These are phyloP conservation scores for Pseudoturritis turrita DNA, from an alignment of 345 rosid species.

Conservation along the genomic window DNA sequence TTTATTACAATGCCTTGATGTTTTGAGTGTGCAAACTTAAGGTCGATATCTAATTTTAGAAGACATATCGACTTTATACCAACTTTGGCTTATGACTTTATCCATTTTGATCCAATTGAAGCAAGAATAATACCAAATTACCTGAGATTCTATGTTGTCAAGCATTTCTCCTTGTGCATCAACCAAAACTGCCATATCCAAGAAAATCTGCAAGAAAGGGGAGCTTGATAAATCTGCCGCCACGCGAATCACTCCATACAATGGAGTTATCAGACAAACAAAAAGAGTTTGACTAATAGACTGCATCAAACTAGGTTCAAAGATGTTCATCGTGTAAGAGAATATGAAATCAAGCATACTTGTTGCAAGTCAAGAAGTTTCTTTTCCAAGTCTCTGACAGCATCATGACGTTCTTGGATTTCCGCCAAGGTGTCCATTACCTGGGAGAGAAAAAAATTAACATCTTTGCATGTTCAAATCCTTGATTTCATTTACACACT, in stretches of 20 bases:
- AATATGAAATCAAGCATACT: conserved; percentile 38
- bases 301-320: background rate
- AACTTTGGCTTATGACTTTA: background rate
- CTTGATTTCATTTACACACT: background rate
- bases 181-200: conserved; percentile 96
- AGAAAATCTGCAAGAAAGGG: conserved; percentile 50
- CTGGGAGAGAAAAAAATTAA: conserved; percentile 29
- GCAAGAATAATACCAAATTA: conserved; percentile 5
- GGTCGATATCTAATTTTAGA: background rate
- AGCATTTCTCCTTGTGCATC: conserved; percentile 96
- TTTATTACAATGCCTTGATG: background rate
- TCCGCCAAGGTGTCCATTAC: conserved; percentile 81
- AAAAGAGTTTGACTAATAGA: background rate
- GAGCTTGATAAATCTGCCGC: background rate
- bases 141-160: conserved; percentile 92
- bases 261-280: background rate
- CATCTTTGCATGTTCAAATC: background rate
- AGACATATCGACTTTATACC: no score
- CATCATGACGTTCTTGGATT: conserved; percentile 95
- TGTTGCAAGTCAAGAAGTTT: conserved; percentile 90
- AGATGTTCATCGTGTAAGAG: background rate
- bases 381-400: conserved; percentile 81
- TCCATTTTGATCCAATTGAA: background rate
- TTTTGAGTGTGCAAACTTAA: background rate
- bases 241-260: background rate